A percentile compares a stretch with the other conserved stretches of the same genome.
Evolutionary conservation across 345 rosid species (phyloP).

Genomic region (Raphanus raphanistrum): DNA sequence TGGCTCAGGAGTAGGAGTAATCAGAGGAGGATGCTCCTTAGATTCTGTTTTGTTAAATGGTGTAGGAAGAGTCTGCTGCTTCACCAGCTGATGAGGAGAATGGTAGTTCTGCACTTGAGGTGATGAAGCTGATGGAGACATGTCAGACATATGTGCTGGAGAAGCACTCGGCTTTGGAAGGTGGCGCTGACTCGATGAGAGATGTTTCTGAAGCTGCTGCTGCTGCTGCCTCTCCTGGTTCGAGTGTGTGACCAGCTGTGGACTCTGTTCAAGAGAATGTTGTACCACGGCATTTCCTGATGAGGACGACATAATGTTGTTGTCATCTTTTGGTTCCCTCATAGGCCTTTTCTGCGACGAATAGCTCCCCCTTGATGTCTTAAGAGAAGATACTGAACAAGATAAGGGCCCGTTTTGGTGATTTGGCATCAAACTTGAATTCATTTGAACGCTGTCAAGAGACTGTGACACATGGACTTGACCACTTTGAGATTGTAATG

Average conservation of each 20-base stretch:
- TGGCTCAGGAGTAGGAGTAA: conserved; percentile 61
- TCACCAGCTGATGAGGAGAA: conserved; percentile 76
- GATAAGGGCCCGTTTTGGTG: too few species aligned
- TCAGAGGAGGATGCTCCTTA: conserved; percentile 58
- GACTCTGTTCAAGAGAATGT: conserved; percentile 41
- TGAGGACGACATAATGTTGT: conserved; percentile 36
- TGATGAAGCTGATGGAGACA: conserved; percentile 62
- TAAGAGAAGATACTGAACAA: too few species aligned
- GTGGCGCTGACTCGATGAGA: conserved; percentile 47
- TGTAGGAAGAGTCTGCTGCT: conserved; percentile 57
- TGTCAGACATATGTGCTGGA: conserved; percentile 37
- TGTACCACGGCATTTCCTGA: conserved; percentile 40
- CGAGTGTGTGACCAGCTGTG: too few species aligned
- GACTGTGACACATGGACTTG: not conserved
- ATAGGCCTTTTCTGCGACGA: conserved; percentile 7
- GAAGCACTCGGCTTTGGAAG: conserved; percentile 32
- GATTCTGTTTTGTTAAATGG: conserved; percentile 44
- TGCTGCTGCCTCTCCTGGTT: not conserved
- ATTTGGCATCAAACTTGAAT: too few species aligned
- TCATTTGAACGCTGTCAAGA: too few species aligned
- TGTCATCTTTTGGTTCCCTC: conserved; percentile 49
- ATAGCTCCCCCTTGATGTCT: not conserved
- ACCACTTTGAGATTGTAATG: conserved; percentile 38
- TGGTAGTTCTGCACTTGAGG: conserved; percentile 56
- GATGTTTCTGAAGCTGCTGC: conserved; percentile 53